A percentile compares a stretch with the other conserved stretches of the same genome.
Conservation (phyloP, 2,329 filamentous ascomycete genomes). For the Didymella arachidicola region DNA sequence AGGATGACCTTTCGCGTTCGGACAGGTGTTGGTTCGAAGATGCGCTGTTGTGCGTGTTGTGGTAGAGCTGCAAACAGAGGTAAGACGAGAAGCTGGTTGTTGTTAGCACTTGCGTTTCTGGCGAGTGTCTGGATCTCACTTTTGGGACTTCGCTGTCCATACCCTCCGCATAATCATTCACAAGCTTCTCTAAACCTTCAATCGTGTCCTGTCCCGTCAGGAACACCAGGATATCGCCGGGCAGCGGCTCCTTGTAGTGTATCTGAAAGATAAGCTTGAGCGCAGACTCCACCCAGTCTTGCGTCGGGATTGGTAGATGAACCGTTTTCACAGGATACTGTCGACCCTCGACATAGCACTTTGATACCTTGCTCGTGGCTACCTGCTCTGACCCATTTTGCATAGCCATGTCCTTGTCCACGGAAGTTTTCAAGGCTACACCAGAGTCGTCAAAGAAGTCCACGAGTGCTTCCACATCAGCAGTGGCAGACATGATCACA, state of each 20-base stretch:
- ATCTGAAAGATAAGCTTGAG: slow-evolving; percentile 85
- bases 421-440: slow-evolving; percentile 22
- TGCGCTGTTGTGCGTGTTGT: slow-evolving; percentile 82
- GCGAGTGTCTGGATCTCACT: slow-evolving; percentile 45
- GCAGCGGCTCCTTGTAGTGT: slow-evolving; percentile 86
- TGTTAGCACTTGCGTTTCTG: slow-evolving; percentile 2
- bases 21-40: slow-evolving; percentile 77
- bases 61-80: slow-evolving; percentile 91
- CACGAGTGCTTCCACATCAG: slow-evolving; percentile 80
- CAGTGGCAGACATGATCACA: slow-evolving; percentile 96
- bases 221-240: slow-evolving; percentile 92
- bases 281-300: slow-evolving; percentile 82
- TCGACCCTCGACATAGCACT: slow-evolving; percentile 80
- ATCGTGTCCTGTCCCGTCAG: slow-evolving; percentile 93
- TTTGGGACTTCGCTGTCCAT: slow-evolving; percentile 79
- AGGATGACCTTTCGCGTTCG: slow-evolving; percentile 89
- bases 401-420: slow-evolving; percentile 10
- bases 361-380: slow-evolving; percentile 44
- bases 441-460: slow-evolving; percentile 71
- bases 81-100: slow-evolving; percentile 65
- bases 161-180: slow-evolving; percentile 78
- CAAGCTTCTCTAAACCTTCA: slow-evolving; percentile 77
- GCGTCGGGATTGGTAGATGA: slow-evolving; percentile 76
- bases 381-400: background rate
- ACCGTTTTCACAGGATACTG: slow-evolving; percentile 83